Base-by-base conservation (phyloP, 129 eudicot species). In the Flaveria ramosissima region DNA sequence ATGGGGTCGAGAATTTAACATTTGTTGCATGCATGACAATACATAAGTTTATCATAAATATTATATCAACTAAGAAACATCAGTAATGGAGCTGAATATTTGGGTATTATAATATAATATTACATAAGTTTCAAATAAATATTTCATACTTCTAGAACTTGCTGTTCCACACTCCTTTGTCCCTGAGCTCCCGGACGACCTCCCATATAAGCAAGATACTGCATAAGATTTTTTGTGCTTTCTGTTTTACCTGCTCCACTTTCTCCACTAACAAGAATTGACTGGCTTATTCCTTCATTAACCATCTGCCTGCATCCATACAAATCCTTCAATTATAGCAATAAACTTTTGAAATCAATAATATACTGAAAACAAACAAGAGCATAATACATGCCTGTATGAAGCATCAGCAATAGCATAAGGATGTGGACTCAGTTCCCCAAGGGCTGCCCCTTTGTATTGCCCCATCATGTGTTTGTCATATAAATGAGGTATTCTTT, bases 241-340 rank as follows among this genome's bases (percentile, higher is more conserved):
- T 93, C 98, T 52, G 98, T 93, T 87, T 93, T 93, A 61, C 98
- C 98, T 17, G 98, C 98, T 77, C 98, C 98, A 82, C 98, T 93
- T 82, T 93, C 98, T 71, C 98, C 98, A 84, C 98, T 93, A 23
- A 93, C 98, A 79, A 93, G 87, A 78, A 93, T 93, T 62, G 98
- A 71, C 75, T 93, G 96, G 73, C 98, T 93, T 82, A 88, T 82
- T 74, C 90, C 96, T 77, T 93, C 97, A 63, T 87, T 77, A 26
- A 92, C 87, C 98, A 92, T 92, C 72, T 83, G 91, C 83, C 98
- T 92, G 94, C 73, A 78, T 27, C 68, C 50, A 61, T 60, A 79
- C 68, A 63, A 60, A 3, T 48, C 7, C 64, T 74, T 68, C 39
- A 69, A 20, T 71, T 4, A 55, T 41, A 45, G 30, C 42, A 64